Conservation (phyloP, 352 stramenopile species). For the Phytophthora aleatoria region DNA sequence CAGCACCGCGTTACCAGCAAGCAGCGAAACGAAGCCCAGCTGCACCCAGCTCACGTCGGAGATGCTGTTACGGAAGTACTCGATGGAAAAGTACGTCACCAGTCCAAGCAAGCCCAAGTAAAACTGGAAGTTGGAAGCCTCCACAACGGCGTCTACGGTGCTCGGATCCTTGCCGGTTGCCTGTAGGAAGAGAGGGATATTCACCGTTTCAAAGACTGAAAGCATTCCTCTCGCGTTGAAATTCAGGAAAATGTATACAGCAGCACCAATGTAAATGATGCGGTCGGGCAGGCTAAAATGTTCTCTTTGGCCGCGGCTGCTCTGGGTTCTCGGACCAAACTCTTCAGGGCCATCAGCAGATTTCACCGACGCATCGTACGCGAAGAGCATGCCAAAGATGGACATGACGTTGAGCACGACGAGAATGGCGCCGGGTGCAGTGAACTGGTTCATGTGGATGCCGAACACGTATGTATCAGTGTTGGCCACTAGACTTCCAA, state of each 20-base stretch:
- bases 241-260: constrained; percentile 77
- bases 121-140: constrained; percentile 80
- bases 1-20: constrained; percentile 60
- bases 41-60: constrained; percentile 69
- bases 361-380: constrained; percentile 57
- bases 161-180: constrained; percentile 61
- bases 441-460: constrained; percentile 76
- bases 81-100: constrained; percentile 73
- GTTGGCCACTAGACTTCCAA: constrained; percentile 61
- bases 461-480: constrained; percentile 54
- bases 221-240: constrained; percentile 75
- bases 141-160: constrained; percentile 48
- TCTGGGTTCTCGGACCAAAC: constrained; percentile 28
- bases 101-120: constrained; percentile 70
- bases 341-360: constrained; percentile 54
- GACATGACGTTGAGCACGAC: constrained; percentile 60
- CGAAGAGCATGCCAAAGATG: constrained; percentile 58
- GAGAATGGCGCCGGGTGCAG: constrained; percentile 57
- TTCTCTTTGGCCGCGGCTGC: constrained; percentile 30
- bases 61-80: constrained; percentile 65
- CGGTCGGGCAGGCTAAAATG: constrained; percentile 47
- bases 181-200: constrained; percentile 72
- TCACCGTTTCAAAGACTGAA: constrained; percentile 80
- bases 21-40: constrained; percentile 60
- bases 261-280: constrained; percentile 60